Evolutionary conservation across 2,329 filamentous ascomycete genomes (phyloP), one percentile per base, ranked within the genome.

Genomic region (Macrophomina phaseolina): DNA sequence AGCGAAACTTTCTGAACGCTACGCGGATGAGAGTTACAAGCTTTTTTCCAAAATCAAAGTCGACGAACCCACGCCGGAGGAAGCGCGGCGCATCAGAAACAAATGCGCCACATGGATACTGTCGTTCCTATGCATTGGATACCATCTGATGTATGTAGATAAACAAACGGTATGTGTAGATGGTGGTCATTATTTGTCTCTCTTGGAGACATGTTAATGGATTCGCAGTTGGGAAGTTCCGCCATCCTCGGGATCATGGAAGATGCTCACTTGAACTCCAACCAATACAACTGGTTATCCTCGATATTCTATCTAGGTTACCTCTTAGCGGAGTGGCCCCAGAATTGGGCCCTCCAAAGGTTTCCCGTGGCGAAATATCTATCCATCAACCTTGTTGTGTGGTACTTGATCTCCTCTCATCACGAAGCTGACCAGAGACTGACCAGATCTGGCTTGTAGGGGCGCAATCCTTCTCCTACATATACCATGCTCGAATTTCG

Each of bases 21-120:
- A 76, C 62, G 79, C 78, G 2, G 79, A 81, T 58, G 79, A 81
- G 68, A 81, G 79, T 64, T 81, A 80, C 68, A 81, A 79, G 66
- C 74, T 81, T 7, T 80, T 81, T 52, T 76, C 74, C 2, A 75
- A 77, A 46, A 72, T 80, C 40, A 72, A 79, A 23, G 78, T 79
- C 16, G 69, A 76, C 5, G 77, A 78, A 5, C 78, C 79, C 6
- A 80, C 74, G 0, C 70, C 72, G 2, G 75, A 78, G 65, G 72
- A 77, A 68, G 73, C 73, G 16, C 69, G 56, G 53, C 67, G 58
- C 48, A 76, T 79, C 16, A 72, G 73, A 64, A 77, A 78, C 48
- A 80, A 79, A 71, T 75, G 75, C 28, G 46, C 79, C 5, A 73
- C 74, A 70, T 73, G 78, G 51, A 76, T 80, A 42, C 65, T 81